Evolutionary conservation across 768 basidiomycete species (phyloP).

Genomic region (Podaxis sp.): DNA sequence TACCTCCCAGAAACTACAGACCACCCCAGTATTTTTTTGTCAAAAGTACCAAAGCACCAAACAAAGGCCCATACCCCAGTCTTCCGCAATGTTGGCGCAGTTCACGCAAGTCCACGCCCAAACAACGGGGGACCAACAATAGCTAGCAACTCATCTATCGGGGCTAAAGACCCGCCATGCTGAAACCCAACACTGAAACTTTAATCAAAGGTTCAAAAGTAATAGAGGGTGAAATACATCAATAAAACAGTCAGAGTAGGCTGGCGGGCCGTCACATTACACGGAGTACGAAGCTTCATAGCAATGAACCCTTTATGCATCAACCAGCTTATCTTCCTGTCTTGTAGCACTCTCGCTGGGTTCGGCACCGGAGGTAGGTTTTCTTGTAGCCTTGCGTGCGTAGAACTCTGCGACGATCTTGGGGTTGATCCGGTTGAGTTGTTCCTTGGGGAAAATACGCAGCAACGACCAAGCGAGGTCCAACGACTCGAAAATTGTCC

Average conservation of each 20-base stretch:
- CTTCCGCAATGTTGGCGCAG: conserved; percentile 1
- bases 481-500: conserved; percentile 95
- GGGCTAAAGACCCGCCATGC: background rate
- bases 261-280: background rate
- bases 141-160: background rate
- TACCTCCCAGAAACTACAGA: background rate
- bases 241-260: conserved; percentile 3
- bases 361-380: conserved; percentile 49
- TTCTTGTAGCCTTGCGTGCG: conserved; percentile 75
- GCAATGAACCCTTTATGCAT: conserved; percentile 43
- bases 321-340: conserved; percentile 43
- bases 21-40: background rate
- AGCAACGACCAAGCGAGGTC: conserved; percentile 96
- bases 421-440: conserved; percentile 95
- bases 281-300: background rate
- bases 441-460: conserved; percentile 98
- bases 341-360: conserved; percentile 35
- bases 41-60: background rate
- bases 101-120: conserved; percentile 1
- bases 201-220: background rate
- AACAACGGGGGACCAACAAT: background rate
- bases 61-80: conserved; percentile 1
- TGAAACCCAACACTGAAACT: conserved; percentile 10
- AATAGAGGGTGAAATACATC: background rate
- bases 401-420: conserved; percentile 96